A percentile compares a stretch with the other conserved stretches of the same genome.
Evolutionary conservation across 1,284 basidiomycete genomes (phyloP).

Genomic region (Paramarasmius palmivorus): DNA sequence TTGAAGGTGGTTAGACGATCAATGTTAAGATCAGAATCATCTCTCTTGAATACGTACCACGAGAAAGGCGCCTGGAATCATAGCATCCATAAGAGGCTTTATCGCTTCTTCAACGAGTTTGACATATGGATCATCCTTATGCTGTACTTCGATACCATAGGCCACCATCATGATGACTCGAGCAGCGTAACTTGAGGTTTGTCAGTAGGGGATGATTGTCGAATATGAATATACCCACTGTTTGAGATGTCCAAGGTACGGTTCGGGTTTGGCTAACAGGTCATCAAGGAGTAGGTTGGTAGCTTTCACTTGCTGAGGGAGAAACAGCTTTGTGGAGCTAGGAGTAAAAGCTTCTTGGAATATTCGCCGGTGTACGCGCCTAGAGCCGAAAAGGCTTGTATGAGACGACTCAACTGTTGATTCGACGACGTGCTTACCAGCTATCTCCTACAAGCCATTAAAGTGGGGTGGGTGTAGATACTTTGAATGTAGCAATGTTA

Average conservation of each 20-base stretch:
- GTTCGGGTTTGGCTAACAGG: slow-evolving; percentile 4
- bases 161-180: background rate
- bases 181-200: background rate
- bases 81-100: background rate
- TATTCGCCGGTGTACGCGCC: slow-evolving; percentile 11
- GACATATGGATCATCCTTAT: background rate
- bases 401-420: background rate
- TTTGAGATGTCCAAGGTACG: slow-evolving; percentile 7
- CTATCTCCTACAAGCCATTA: background rate
- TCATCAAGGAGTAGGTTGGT: slow-evolving; percentile 11
- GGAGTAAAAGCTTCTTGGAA: slow-evolving; percentile 11
- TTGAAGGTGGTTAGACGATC: background rate
- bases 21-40: no score
- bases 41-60: background rate
- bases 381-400: background rate
- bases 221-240: background rate
- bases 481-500: no score
- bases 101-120: background rate
- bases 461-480: background rate
- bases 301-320: slow-evolving; percentile 5
- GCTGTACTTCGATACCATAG: background rate
- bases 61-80: background rate
- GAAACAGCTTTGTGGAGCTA: slow-evolving; percentile 4
- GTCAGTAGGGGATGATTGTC: background rate
- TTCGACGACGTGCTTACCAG: background rate